phyloP scores from a whole-genome alignment of 352 stramenopile species.

The Globisporangium carolinianum region DNA sequence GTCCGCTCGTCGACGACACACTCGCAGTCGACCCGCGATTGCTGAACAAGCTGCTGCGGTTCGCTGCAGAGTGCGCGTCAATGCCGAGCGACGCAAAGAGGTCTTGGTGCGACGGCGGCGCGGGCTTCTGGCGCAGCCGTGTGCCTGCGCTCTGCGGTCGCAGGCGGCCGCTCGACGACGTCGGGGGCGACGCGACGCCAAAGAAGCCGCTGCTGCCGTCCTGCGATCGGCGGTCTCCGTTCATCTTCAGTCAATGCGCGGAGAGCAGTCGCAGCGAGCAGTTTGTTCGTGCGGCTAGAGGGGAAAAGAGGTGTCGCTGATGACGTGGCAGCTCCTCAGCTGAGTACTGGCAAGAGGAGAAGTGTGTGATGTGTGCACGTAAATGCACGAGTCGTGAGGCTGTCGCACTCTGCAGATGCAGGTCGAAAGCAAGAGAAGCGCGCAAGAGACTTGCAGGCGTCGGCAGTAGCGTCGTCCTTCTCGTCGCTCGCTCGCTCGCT shows the following conservation, averaged over 20 bases:
- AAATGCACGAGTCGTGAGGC: no score
- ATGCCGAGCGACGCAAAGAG: conserved; percentile 52
- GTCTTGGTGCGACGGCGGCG: conserved; percentile 27
- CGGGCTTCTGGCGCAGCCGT: conserved; percentile 50
- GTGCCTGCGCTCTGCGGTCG: conserved; percentile 51
- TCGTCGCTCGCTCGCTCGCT: background rate
- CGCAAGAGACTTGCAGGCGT: no score
- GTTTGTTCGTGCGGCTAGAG: no score
- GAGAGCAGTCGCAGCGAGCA: background rate
- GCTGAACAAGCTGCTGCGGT: conserved; percentile 20
- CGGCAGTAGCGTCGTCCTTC: no score
- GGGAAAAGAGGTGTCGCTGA: no score
- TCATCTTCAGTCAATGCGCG: conserved; percentile 10
- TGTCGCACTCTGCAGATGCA: no score
- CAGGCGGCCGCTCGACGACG: conserved; percentile 5
- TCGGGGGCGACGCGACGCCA: conserved; percentile 6
- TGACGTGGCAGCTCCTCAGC: no score
- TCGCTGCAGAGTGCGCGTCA: conserved; percentile 16
- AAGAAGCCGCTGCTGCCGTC: conserved; percentile 11
- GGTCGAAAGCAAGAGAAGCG: no score
- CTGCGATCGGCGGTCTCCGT: conserved; percentile 11
- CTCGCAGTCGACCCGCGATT: conserved; percentile 17
- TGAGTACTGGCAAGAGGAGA: no score
- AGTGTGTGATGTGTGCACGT: no score
- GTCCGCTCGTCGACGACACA: conserved; percentile 10